These are phyloP conservation scores for Hysterium pulicare DNA, from an alignment of 2,329 filamentous ascomycete species.

Conservation along the genomic window DNA sequence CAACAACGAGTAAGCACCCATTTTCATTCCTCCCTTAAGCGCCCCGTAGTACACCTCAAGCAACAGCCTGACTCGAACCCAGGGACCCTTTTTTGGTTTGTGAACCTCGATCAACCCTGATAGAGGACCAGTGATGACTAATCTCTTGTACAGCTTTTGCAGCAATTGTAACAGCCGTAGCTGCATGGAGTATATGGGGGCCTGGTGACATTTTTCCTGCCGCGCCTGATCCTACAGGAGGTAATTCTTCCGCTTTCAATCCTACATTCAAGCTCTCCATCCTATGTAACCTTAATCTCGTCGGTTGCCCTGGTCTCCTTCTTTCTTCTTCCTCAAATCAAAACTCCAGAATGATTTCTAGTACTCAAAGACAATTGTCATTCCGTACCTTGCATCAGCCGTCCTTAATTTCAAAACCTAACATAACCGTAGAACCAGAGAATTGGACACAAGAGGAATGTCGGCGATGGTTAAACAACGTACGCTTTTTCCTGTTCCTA, in stretches of 20 bases:
- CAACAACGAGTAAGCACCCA: conserved; percentile 39
- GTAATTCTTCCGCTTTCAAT: conserved; percentile 43
- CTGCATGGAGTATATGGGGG: conserved; percentile 82
- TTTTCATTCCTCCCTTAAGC: background rate
- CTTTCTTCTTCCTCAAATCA: conserved; percentile 4
- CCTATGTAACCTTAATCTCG: background rate
- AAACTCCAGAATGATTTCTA: too few relatives aligned
- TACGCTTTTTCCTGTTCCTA: conserved; percentile 47
- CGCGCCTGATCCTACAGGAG: conserved; percentile 71
- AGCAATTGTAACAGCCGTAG: conserved; percentile 75
- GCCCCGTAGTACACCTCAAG: background rate
- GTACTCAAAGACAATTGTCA: too few relatives aligned
- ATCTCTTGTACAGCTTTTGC: conserved; percentile 58
- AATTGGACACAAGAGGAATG: conserved; percentile 79
- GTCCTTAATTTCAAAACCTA: too few relatives aligned
- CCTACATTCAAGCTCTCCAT: conserved; percentile 1
- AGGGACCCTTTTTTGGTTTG: conserved; percentile 34
- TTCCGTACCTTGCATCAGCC: too few relatives aligned
- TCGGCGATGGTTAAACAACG: conserved; percentile 73
- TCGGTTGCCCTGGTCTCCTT: background rate
- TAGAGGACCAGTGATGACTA: background rate
- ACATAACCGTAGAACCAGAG: conserved; percentile 61
- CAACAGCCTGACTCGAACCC: background rate
- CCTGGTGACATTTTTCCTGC: conserved; percentile 72
- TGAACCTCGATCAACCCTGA: background rate